Evolutionary conservation across 352 stramenopile species (phyloP), one percentile per base, ranked within the genome.

Genomic region (Phytopythium aichiense): DNA sequence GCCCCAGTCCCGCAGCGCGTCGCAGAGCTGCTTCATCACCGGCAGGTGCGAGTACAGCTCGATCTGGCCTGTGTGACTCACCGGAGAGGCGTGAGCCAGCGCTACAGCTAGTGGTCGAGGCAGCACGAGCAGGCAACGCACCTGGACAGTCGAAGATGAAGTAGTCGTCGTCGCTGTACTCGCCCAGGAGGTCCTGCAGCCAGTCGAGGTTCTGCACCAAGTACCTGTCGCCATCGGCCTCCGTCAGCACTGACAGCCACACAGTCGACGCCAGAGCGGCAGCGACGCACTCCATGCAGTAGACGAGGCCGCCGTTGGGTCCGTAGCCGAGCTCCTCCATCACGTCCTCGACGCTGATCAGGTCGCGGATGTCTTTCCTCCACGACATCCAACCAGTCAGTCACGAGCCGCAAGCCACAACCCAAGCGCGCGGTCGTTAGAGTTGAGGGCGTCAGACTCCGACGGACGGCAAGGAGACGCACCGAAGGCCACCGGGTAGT

Each of bases 91-190:
- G 35, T 40, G 1, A 40, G 35, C 2, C 6, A 40, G 35, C 2
- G 8, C 35, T 40, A 4, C 9, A 40, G 35, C 9, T 40, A 15
- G 35, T 15, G 35, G 12, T 16, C 1, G 42, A 40, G 35, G 35
- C 35, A 40, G 35, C 35, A 40, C 7, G n/a, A 28, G 42, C 6
- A 5, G 0, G 20, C 30, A 61, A 71, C 74, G 82, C 80, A 87
- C 97, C 98, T 53, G 98, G 98, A 60, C 98, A 98, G 79, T 99
- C 98, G 54, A 99, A 98, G 51, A 99, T 91, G 46, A 99, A 91
- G 77, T 99, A 99, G 64, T 98, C 89, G 68, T 96, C 88, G 58
- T 97, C 91, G 53, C 80, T 90, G 66, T 97, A 96, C 60, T 92
- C 79, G 45, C 84, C 75, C 8, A 99, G 75, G 55, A 97, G 69